Base-by-base conservation (phyloP, 805 yeast species). In the Sugiyamaella boreocaroliniensis region DNA sequence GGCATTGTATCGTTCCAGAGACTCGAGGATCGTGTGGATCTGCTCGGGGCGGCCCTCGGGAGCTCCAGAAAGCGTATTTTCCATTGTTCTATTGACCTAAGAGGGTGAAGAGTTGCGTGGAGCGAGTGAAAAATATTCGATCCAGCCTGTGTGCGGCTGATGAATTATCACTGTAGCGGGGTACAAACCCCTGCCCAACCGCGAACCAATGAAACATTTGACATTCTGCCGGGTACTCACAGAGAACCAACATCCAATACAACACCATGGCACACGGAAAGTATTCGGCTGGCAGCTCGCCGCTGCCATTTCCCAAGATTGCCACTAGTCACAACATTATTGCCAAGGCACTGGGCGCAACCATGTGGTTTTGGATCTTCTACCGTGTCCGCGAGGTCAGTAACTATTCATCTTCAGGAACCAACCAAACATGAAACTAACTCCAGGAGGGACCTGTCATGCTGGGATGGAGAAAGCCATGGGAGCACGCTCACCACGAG, bases 291-390 rank as follows among this genome's bases (percentile, higher is more conserved):
- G 68, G 66, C 50, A 63, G 64, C 61, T 87, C 83, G 61, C 85
- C 86, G 11, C 77, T 81, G 37, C 80, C 85, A 45, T 75, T 75
- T 55, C 92, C 93, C 32, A 83, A 84, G 60, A 81, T 81, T 16
- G 79, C 81, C 42, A 71, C 78, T 1, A 70, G 77, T 43, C 77
- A 83, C 63, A 76, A 78, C 53, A 74, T 81, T 69, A 76, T 83
- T 18, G 78, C 87, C 45, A 83, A 84, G 61, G 67, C 76, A 18
- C 75, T 88, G 43, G 96, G 96, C 10, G 95, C 92, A 41, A 77
- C 89, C 50, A 83, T 86, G 87, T 86, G 93, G 86, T 88, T 86
- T 70, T 88, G 92, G 86, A 78, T 88, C 57, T 76, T 88, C 64
- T 87, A 85, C 76, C 77, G 96, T 68, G 75, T 86, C 45, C 82